Evolutionary conservation across 2,329 filamentous ascomycete genomes (phyloP), one percentile per base, ranked within the genome.

Genomic region (Colletotrichum viniferum): DNA sequence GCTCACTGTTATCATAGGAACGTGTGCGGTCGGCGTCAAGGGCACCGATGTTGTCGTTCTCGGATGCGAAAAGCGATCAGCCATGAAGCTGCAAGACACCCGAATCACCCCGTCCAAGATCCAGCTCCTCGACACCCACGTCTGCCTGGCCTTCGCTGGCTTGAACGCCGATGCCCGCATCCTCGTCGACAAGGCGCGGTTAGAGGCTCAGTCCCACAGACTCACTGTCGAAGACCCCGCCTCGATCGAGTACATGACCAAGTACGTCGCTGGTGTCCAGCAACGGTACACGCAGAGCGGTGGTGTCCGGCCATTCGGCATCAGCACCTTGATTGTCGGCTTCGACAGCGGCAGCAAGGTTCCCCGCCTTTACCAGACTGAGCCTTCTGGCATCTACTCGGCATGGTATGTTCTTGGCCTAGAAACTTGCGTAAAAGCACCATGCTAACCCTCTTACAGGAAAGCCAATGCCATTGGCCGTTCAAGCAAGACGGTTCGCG

Each of bases 91-190:
- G 76, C 97, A 99, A 90, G 97, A 99, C 87, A 99, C 97, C 74
- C 94, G 97, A 84, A 99, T 99, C 86, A 99, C 97, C 34, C 97
- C 97, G 14, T 98, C 97, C 80, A 99, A 99, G 91, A 98, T 99
- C 86, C 96, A 96, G 81, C 92, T 98, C 79, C 92, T 99, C 83
- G 97, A 99, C 86, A 95, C 93, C 82, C 97, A 99, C 87, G 96
- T 98, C 82, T 97, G 96, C 84, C 94, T 99, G 79, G 97, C 97
- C 78, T 99, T 99, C 81, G 97, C 97, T 77, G 97, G 97, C 74
- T 90, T 99, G 80, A 99, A 99, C 86, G 97, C 97, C 84, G 97
- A 99, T 87, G 97, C 97, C 81, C 93, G 97, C 84, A 99, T 99
- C 84, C 91, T 99, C 78, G 95, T 99, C 84, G 97, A 99, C 91